These are phyloP conservation scores for Rehmannia glutinosa DNA, from an alignment of 257 asterid species.

Conservation along the genomic window DNA sequence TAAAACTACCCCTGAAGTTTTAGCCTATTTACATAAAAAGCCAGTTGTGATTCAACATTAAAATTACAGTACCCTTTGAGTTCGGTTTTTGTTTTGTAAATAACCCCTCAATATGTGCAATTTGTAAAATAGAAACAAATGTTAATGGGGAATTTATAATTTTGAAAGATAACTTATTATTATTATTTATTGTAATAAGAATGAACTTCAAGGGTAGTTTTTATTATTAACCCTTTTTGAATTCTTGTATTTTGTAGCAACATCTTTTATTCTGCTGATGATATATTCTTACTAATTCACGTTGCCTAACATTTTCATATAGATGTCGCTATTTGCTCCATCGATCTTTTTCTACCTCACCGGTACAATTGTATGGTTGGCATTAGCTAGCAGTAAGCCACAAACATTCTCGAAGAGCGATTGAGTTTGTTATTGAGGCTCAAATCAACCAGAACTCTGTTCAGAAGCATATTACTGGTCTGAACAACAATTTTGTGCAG, in stretches of 20 bases:
- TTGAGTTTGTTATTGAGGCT: slow-evolving; percentile 12
- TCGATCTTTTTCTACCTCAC: slow-evolving; percentile 95
- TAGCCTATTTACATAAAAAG: no score
- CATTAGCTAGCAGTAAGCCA: slow-evolving; percentile 87
- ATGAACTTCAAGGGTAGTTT: no score
- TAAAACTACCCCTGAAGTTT: no score
- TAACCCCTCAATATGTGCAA: no score
- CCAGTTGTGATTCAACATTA: no score
- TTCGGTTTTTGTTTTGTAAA: no score
- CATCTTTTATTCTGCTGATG: neutral
- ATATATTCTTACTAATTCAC: neutral
- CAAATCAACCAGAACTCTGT: slow-evolving; percentile 6
- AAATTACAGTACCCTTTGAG: no score
- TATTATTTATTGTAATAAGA: no score
- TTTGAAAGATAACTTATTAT: no score
- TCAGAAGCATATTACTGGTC: slow-evolving; percentile 20
- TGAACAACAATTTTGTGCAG: slow-evolving; percentile 51
- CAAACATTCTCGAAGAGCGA: slow-evolving; percentile 61
- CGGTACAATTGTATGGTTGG: slow-evolving; percentile 89
- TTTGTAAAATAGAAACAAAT: no score
- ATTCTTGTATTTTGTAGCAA: neutral
- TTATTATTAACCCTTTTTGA: no score
- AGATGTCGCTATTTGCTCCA: slow-evolving; percentile 89
- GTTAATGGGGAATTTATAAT: no score
- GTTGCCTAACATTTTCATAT: neutral